Base-by-base conservation (phyloP, 2,329 filamentous ascomycete genomes). In the Phaeosphaeria sp. region DNA sequence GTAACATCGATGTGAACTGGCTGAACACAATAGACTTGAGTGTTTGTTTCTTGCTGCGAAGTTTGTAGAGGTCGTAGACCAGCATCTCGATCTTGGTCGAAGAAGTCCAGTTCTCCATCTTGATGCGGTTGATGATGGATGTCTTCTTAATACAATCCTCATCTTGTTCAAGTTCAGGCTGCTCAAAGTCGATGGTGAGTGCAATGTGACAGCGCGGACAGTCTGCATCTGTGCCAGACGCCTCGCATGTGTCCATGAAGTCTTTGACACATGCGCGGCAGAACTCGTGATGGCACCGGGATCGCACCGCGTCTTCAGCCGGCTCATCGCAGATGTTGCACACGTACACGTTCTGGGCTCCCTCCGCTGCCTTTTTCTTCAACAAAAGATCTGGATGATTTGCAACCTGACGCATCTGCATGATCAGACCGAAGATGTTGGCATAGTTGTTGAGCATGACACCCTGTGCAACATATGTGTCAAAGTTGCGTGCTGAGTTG, bases 351-450 rank as follows among this genome's bases (percentile, higher is more conserved):
- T 98, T 97, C 77, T 97, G 92, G 1, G 93, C 93, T 52, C 91
- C 91, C 66, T 93, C 88, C 2, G 85, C 86, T 61, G 94, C 87
- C 0, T 63, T 74, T 79, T 95, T 97, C 81, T 94, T 96, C 60
- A 98, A 79, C 49, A 99, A 90, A 36, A 99, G 79, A 78, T 99
- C 95, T 0, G 95, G 95, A 73, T 99, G 95, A 66, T 99, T 95
- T 7, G 95, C 93, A 23, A 97, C 92, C 80, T 99, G 95, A 54
- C 95, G 90, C 94, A 99, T 98, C 77, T 97, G 93, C 92, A 98
- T 98, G 72, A 99, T 97, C 54, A 99, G 85, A 72, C 93, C 94
- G 71, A 99, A 99, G 64, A 99, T 98, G 76, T 99, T 99, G 80
- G 95, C 95, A 68, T 98, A 98, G 74, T 76, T 76, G 82, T 98